These are phyloP conservation scores for Leptomonas seymouri DNA, from an alignment of 208 protist species.

Conservation along the genomic window DNA sequence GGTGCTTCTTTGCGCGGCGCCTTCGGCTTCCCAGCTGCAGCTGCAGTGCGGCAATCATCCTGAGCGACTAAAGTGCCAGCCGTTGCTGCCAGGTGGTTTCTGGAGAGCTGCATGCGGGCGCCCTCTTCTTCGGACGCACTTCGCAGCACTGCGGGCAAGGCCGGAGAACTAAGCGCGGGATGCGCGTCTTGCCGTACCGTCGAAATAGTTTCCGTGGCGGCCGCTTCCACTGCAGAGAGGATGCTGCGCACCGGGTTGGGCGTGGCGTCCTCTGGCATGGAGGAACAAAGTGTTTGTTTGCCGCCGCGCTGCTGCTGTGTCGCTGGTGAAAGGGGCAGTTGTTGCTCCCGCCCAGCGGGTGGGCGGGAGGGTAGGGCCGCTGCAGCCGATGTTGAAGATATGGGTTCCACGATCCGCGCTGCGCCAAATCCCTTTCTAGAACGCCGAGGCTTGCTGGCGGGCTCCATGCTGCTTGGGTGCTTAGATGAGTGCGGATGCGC, in stretches of 20 bases:
- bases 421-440: constrained; percentile 25
- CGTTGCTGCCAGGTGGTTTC: too few relatives aligned
- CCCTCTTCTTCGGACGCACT: not conserved
- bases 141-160: not conserved
- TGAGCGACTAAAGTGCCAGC: too few relatives aligned
- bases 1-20: not conserved
- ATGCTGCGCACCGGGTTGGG: constrained; percentile 29
- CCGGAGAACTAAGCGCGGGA: not conserved
- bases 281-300: not conserved
- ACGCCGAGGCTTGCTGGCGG: not conserved
- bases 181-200: not conserved
- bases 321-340: not conserved
- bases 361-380: not conserved
- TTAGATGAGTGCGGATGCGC: too few relatives aligned
- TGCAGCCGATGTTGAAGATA: constrained; percentile 3
- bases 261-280: constrained; percentile 8
- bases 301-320: not conserved
- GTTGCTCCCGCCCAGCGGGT: too few relatives aligned
- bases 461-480: too few relatives aligned
- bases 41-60: not conserved
- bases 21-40: not conserved
- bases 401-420: constrained; percentile 11
- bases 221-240: constrained; percentile 26
- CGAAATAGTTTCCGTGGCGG: constrained; percentile 17
- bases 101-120: too few relatives aligned